phyloP scores from a whole-genome alignment of 805 yeast genomes.

The Saccharomycopsis amapae region DNA sequence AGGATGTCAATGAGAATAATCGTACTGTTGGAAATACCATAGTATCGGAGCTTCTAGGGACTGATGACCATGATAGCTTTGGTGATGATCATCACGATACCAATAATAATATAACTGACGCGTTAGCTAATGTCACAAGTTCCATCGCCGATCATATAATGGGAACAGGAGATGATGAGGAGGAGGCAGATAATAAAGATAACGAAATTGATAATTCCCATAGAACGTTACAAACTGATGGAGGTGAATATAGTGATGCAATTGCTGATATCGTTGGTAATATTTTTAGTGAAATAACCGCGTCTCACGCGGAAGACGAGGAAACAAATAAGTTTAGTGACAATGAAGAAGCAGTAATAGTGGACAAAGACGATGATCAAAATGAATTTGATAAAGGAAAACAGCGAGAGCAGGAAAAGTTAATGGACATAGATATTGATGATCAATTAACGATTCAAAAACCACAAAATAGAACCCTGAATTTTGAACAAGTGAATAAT shows the following conservation, averaged over 20 bases:
- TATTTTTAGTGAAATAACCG: background rate
- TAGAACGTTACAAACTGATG: background rate
- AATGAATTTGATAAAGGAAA: too few relatives aligned
- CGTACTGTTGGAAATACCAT: too few relatives aligned
- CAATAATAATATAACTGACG: constrained; percentile 2
- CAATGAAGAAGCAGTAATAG: background rate
- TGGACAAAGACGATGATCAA: too few relatives aligned
- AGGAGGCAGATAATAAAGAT: background rate
- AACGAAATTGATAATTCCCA: background rate
- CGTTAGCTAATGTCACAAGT: constrained; percentile 4
- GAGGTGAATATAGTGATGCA: constrained; percentile 7
- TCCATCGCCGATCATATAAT: background rate
- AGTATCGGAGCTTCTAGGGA: too few relatives aligned
- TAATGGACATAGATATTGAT: too few relatives aligned
- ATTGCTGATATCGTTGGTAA: constrained; percentile 10
- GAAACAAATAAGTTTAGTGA: background rate
- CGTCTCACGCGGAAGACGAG: background rate
- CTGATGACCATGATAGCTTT: too few relatives aligned
- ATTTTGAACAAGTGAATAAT: too few relatives aligned
- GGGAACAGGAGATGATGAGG: background rate
- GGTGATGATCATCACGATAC: background rate
- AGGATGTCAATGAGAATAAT: too few relatives aligned
- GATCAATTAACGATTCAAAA: background rate
- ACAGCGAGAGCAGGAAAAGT: too few relatives aligned
- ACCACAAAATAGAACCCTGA: too few relatives aligned